Evolutionary conservation across 306 rosid genomes (phyloP).

Genomic region (Casuarina glauca): DNA sequence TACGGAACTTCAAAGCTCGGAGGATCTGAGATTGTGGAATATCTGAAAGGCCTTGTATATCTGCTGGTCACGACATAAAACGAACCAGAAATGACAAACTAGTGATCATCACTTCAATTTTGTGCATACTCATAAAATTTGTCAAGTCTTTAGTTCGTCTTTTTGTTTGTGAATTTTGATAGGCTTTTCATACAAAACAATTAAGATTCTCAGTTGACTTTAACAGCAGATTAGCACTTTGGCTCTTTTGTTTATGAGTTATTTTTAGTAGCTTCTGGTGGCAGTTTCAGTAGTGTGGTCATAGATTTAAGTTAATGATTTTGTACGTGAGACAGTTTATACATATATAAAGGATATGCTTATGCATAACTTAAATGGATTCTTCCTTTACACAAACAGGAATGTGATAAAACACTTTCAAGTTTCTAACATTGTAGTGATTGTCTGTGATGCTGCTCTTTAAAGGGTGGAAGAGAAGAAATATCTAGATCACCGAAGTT

Average conservation of each 20-base stretch:
- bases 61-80: constrained; percentile 73
- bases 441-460: too few species aligned
- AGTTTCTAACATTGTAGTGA: too few species aligned
- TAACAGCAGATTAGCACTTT: not conserved
- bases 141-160: not conserved
- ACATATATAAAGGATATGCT: too few species aligned
- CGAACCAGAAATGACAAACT: constrained; percentile 9
- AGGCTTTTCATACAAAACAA: not conserved
- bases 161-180: not conserved
- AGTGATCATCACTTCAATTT: constrained; percentile 6
- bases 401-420: too few species aligned
- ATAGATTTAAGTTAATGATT: not conserved
- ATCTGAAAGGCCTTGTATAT: constrained; percentile 83
- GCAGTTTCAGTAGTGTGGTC: not conserved
- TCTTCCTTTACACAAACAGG: too few species aligned
- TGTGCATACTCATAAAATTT: not conserved
- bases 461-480: too few species aligned
- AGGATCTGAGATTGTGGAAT: constrained; percentile 96
- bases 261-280: not conserved
- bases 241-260: not conserved
- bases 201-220: not conserved
- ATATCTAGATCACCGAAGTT: too few species aligned
- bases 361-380: too few species aligned
- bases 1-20: constrained; percentile 95
- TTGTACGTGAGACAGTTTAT: not conserved